phyloP scores from a whole-genome alignment of 108 stramenopile genomes.

The Skeletonema potamos region DNA sequence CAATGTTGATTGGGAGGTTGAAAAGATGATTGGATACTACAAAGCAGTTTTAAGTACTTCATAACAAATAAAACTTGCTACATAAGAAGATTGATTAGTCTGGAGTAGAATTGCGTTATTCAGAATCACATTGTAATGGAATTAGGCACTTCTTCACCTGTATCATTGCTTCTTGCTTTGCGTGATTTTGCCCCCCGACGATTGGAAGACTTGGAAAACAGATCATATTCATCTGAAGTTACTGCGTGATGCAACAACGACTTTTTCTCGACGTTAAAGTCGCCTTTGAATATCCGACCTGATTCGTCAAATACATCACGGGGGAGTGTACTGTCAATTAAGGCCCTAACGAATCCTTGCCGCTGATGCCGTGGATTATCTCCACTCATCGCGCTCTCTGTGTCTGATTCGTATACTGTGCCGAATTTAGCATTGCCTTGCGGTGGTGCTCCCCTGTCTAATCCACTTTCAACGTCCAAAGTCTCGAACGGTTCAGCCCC shows the following conservation, averaged over 20 bases:
- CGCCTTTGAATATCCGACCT: slow-evolving; percentile 83
- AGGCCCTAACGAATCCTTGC: slow-evolving; percentile 74
- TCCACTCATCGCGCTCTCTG: slow-evolving; percentile 22
- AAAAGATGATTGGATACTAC: slow-evolving; percentile 42
- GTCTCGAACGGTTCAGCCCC: slow-evolving; percentile 22
- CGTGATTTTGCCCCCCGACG: slow-evolving; percentile 13
- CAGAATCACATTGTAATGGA: slow-evolving; percentile 1
- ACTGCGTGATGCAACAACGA: slow-evolving; percentile 85
- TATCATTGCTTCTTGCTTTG: slow-evolving; percentile 7
- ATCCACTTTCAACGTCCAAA: slow-evolving; percentile 30
- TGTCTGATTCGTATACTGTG: slow-evolving; percentile 32
- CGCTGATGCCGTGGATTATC: slow-evolving; percentile 24
- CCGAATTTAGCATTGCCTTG: slow-evolving; percentile 36
- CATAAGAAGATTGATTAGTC: not conserved
- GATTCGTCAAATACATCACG: slow-evolving; percentile 82
- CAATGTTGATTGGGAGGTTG: slow-evolving; percentile 55
- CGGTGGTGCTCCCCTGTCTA: slow-evolving; percentile 26
- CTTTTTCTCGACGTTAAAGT: slow-evolving; percentile 81
- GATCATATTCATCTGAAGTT: slow-evolving; percentile 85
- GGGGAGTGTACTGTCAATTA: slow-evolving; percentile 82
- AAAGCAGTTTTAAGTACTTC: not conserved
- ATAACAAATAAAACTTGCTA: not conserved
- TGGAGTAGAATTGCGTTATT: not conserved
- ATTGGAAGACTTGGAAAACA: slow-evolving; percentile 58
- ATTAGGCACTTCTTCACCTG: slow-evolving; percentile 15